Evolutionary conservation across 805 yeast species (phyloP).

Genomic region (Saccharomycopsis lassenensis): DNA sequence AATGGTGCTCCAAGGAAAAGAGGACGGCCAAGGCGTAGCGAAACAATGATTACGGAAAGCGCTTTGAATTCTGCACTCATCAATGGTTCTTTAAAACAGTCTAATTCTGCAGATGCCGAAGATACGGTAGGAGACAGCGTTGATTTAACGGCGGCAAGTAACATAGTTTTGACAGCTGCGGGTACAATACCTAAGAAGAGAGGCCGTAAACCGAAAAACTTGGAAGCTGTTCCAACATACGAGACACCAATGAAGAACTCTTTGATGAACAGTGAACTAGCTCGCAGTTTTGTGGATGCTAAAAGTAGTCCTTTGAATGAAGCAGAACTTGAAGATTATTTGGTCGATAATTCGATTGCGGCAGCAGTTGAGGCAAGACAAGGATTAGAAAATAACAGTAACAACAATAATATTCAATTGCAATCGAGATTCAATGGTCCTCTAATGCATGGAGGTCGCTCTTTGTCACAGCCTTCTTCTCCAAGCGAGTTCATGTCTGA

Average conservation of each 20-base stretch:
- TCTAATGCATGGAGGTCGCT: not conserved
- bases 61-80: too few relatives aligned
- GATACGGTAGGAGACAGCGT: too few relatives aligned
- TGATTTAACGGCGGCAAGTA: too few relatives aligned
- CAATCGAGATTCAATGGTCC: not conserved
- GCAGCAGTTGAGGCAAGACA: not conserved
- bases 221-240: not conserved
- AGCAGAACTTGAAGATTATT: conserved; percentile 12
- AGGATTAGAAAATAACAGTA: not conserved
- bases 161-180: not conserved
- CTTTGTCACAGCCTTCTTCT: conserved; percentile 28
- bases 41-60: too few relatives aligned
- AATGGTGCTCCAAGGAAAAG: conserved; percentile 19
- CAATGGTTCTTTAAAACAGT: too few relatives aligned
- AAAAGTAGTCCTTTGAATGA: conserved; percentile 18
- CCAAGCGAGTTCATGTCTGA: conserved; percentile 47
- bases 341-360: conserved; percentile 4
- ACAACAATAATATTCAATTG: not conserved
- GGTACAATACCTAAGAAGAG: conserved; percentile 14
- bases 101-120: too few relatives aligned
- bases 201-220: conserved; percentile 15
- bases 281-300: conserved; percentile 15
- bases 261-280: conserved; percentile 2
- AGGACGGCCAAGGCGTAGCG: conserved; percentile 21
- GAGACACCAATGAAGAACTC: conserved; percentile 14